phyloP scores from a whole-genome alignment of 352 stramenopile genomes.

The Halophytophthora polymorphica region DNA sequence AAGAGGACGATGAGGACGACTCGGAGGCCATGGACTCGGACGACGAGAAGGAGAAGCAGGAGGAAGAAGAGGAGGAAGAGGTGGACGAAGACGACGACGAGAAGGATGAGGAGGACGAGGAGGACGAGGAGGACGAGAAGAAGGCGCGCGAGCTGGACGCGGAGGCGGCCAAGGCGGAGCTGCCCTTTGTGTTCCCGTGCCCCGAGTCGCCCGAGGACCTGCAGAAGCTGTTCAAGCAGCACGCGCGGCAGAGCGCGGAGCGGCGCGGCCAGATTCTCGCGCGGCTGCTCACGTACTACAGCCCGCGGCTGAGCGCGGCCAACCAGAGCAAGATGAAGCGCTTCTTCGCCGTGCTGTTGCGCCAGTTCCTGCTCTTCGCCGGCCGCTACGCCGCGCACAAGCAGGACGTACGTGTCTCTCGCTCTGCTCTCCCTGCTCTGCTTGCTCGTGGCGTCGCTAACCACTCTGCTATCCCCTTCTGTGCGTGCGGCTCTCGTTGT shows the following conservation, averaged over 20 bases:
- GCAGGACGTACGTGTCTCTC: slow-evolving; percentile 40
- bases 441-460: background rate
- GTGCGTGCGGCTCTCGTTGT: slow-evolving; percentile 34
- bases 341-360: slow-evolving; percentile 94
- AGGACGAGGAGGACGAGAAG: slow-evolving; percentile 81
- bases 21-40: slow-evolving; percentile 48
- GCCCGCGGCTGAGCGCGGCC: slow-evolving; percentile 89
- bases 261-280: slow-evolving; percentile 88
- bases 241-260: slow-evolving; percentile 76
- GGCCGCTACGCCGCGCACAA: slow-evolving; percentile 71
- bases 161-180: slow-evolving; percentile 64
- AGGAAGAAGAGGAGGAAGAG: slow-evolving; percentile 45
- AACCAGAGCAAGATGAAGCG: slow-evolving; percentile 96
- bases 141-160: slow-evolving; percentile 54
- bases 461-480: slow-evolving; percentile 14
- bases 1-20: slow-evolving; percentile 58
- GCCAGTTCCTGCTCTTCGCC: slow-evolving; percentile 90
- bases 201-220: slow-evolving; percentile 91
- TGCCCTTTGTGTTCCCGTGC: slow-evolving; percentile 95
- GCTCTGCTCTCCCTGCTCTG: background rate
- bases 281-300: slow-evolving; percentile 93
- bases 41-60: slow-evolving; percentile 38
- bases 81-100: slow-evolving; percentile 47
- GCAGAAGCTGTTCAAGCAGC: slow-evolving; percentile 82
- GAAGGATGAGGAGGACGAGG: slow-evolving; percentile 38